These are phyloP conservation scores for Berkeleyomyces basicola DNA, from an alignment of 2,329 filamentous ascomycete genomes.

Conservation along the genomic window DNA sequence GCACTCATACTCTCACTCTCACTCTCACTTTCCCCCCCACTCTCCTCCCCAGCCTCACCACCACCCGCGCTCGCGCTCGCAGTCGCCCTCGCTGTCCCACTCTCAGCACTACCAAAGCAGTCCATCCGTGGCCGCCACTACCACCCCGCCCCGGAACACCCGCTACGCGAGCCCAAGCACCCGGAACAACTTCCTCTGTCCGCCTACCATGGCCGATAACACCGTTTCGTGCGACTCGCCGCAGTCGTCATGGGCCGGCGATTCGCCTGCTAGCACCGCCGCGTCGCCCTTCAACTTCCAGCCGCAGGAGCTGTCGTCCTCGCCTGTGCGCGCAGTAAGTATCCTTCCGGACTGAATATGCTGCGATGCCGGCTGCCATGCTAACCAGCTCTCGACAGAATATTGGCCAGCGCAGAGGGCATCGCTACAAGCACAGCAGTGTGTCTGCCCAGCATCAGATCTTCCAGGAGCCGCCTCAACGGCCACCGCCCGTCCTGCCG, in stretches of 20 bases:
- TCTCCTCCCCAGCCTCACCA: slow-evolving; percentile 29
- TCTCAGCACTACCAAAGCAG: not conserved
- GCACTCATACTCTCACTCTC: not conserved
- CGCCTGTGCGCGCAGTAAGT: slow-evolving; percentile 60
- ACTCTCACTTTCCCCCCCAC: not conserved
- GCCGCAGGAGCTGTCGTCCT: slow-evolving; percentile 59
- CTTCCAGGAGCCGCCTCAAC: slow-evolving; percentile 77
- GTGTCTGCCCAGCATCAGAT: slow-evolving; percentile 81
- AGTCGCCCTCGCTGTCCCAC: not conserved
- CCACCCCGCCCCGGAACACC: not conserved
- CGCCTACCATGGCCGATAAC: slow-evolving; percentile 23
- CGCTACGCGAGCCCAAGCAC: not conserved
- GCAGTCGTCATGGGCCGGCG: not conserved
- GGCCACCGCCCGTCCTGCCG: slow-evolving; percentile 74
- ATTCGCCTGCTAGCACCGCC: not conserved
- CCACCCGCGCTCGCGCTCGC: slow-evolving; percentile 26
- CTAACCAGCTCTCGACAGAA: slow-evolving; percentile 36
- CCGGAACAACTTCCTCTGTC: slow-evolving; percentile 15
- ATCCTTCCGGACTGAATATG: not conserved
- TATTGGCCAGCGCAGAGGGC: slow-evolving; percentile 78
- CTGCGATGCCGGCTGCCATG: not conserved
- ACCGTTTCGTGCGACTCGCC: slow-evolving; percentile 14
- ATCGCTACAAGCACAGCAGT: slow-evolving; percentile 95
- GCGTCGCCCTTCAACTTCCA: slow-evolving; percentile 86
- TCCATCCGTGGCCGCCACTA: not conserved